Percentiles rank a stretch among this genome's conserved stretches.
Conservation (phyloP, 2,329 filamentous ascomycete species). For the Colletotrichum lupini region DNA sequence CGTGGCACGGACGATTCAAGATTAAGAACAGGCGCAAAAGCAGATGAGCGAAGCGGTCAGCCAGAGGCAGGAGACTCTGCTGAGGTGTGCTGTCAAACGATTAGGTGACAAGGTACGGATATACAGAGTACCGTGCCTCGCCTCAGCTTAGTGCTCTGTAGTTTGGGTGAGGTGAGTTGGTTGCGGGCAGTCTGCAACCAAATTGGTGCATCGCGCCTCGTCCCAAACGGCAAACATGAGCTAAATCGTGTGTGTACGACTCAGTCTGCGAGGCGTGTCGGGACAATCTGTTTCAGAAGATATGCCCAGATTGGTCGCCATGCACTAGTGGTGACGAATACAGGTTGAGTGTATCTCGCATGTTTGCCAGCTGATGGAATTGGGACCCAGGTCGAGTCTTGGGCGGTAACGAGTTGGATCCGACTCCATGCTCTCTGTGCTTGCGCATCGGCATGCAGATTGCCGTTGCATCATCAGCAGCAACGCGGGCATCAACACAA, state of each 20-base stretch:
- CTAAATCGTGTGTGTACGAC: slow-evolving; percentile 20
- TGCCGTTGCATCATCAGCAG: background rate
- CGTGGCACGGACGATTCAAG: background rate
- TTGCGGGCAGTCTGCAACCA: background rate
- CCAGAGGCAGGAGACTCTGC: background rate
- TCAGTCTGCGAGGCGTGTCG: slow-evolving; percentile 9
- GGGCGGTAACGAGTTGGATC: background rate
- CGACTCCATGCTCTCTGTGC: background rate
- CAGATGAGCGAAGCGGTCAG: slow-evolving; percentile 21
- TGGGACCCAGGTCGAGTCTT: background rate
- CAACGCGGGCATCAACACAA: background rate
- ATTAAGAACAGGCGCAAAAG: background rate
- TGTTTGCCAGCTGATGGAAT: background rate
- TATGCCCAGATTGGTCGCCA: background rate
- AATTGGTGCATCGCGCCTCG: background rate
- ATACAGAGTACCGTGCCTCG: background rate
- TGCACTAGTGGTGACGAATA: background rate
- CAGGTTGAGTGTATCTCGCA: background rate
- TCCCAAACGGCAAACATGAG: slow-evolving; percentile 30
- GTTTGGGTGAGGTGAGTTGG: background rate
- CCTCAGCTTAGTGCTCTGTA: background rate
- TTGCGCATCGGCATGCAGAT: background rate
- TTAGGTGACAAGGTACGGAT: background rate
- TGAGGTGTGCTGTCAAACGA: background rate
- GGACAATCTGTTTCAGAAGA: slow-evolving; percentile 27